Percentiles rank a stretch among this genome's conserved stretches.
Conservation (phyloP, 1,284 basidiomycete species). For the Megacollybia platyphylla region DNA sequence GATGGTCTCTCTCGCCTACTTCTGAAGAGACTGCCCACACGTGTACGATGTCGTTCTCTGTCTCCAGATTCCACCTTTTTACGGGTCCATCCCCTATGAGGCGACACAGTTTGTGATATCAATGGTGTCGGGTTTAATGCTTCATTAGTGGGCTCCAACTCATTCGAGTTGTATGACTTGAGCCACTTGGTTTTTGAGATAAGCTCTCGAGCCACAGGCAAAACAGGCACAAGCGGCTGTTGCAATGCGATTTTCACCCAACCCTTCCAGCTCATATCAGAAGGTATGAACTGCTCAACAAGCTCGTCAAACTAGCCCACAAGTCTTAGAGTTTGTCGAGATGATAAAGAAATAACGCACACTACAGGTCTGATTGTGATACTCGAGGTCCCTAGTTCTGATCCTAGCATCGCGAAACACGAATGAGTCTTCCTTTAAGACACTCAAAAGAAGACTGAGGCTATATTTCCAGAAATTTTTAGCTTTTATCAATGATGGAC, state of each 20-base stretch:
- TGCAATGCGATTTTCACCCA: conserved; percentile 78
- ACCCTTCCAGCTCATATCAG: conserved; percentile 62
- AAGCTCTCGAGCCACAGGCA: conserved; percentile 63
- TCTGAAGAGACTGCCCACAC: background rate
- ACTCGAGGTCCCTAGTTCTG: conserved; percentile 64
- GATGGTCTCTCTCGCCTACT: no score
- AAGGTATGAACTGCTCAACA: conserved; percentile 70
- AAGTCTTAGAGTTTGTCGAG: conserved; percentile 4
- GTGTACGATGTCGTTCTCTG: background rate
- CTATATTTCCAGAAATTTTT: conserved; percentile 19
- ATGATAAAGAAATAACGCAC: conserved; percentile 27
- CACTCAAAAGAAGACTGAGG: conserved; percentile 54
- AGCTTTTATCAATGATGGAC: conserved; percentile 1
- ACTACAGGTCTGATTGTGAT: conserved; percentile 82
- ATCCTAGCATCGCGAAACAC: conserved; percentile 64
- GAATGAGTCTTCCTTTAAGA: conserved; percentile 61
- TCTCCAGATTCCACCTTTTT: no score
- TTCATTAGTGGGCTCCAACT: no score
- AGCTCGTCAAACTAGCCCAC: conserved; percentile 67
- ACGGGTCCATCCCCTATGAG: no score
- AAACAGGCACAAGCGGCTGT: conserved; percentile 58
- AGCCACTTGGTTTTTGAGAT: conserved; percentile 66
- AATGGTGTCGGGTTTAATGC: no score
- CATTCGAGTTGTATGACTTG: background rate
- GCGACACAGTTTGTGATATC: no score